Evolutionary conservation across 2,329 filamentous ascomycete species (phyloP).

Genomic region (Aspergillus uvarum): DNA sequence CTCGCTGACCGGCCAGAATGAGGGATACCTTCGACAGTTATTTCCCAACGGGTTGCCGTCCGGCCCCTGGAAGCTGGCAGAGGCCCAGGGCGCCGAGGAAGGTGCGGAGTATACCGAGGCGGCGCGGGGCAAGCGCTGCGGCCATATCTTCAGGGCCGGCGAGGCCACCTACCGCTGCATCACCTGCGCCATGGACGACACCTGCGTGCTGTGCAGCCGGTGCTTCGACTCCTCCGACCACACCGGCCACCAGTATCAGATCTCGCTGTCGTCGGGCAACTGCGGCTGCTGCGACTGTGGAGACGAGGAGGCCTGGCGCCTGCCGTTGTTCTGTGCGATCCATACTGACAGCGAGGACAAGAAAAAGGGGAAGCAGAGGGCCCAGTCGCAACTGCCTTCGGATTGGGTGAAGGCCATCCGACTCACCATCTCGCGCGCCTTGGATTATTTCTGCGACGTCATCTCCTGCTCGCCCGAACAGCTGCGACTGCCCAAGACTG

Average conservation of each 20-base stretch:
- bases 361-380: slow-evolving; percentile 52
- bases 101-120: slow-evolving; percentile 93
- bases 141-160: slow-evolving; percentile 93
- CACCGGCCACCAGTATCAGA: slow-evolving; percentile 85
- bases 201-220: slow-evolving; percentile 87
- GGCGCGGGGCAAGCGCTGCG: slow-evolving; percentile 88
- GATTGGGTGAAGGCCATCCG: slow-evolving; percentile 76
- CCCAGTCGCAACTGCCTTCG: slow-evolving; percentile 68
- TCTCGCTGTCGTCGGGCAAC: slow-evolving; percentile 84
- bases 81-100: slow-evolving; percentile 88
- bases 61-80: slow-evolving; percentile 70
- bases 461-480: slow-evolving; percentile 98
- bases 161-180: slow-evolving; percentile 94
- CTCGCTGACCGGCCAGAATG: slow-evolving; percentile 74
- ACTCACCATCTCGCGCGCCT: slow-evolving; percentile 78
- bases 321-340: slow-evolving; percentile 82
- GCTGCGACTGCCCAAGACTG: slow-evolving; percentile 78
- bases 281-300: slow-evolving; percentile 97
- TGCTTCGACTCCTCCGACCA: slow-evolving; percentile 97
- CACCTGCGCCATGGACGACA: slow-evolving; percentile 91
- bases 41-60: slow-evolving; percentile 74
- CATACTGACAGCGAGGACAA: slow-evolving; percentile 64
- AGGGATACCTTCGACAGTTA: slow-evolving; percentile 72
- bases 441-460: slow-evolving; percentile 97
- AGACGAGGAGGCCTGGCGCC: slow-evolving; percentile 89